Percentiles rank a stretch among this genome's conserved stretches.
These are phyloP conservation scores for Mucor saturninus DNA, from an alignment of 371 early-diverging fungal species.

Conservation along the genomic window DNA sequence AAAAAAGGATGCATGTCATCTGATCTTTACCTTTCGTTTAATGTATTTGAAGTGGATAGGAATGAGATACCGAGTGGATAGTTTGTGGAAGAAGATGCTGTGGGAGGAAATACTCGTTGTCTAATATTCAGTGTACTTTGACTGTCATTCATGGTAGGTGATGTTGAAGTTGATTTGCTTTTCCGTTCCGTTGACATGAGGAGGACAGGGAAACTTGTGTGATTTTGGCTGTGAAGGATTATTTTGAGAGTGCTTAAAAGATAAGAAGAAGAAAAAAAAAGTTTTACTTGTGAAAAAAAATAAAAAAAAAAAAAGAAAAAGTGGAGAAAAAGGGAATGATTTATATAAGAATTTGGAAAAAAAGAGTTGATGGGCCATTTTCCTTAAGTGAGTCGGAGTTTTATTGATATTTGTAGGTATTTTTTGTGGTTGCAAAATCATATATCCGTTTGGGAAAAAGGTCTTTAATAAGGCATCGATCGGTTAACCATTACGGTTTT, in stretches of 20 bases:
- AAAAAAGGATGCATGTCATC: neutral
- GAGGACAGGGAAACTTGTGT: neutral
- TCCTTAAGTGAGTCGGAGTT: neutral
- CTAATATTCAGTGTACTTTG: constrained; percentile 2
- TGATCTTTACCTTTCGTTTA: constrained; percentile 11
- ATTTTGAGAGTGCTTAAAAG: too few relatives aligned
- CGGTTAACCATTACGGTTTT: neutral
- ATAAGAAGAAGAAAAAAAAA: neutral
- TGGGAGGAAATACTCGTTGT: neutral
- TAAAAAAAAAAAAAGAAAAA: neutral
- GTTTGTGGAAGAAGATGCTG: constrained; percentile 4
- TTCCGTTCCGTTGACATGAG: constrained; percentile 9
- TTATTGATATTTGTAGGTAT: neutral
- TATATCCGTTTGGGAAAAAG: neutral
- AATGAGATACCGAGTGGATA: constrained; percentile 15
- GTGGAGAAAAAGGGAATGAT: neutral
- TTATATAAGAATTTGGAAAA: constrained; percentile 2
- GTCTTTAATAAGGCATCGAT: constrained; percentile 1
- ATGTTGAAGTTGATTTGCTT: constrained; percentile 1
- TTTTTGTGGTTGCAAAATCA: neutral
- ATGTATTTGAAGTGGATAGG: neutral
- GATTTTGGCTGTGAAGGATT: neutral
- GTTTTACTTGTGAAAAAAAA: neutral
- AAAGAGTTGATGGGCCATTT: neutral
- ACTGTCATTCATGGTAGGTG: constrained; percentile 11